A percentile compares a stretch with the other conserved stretches of the same genome.
phyloP scores from a whole-genome alignment of 352 stramenopile genomes.

The Blastocystis sp. region DNA sequence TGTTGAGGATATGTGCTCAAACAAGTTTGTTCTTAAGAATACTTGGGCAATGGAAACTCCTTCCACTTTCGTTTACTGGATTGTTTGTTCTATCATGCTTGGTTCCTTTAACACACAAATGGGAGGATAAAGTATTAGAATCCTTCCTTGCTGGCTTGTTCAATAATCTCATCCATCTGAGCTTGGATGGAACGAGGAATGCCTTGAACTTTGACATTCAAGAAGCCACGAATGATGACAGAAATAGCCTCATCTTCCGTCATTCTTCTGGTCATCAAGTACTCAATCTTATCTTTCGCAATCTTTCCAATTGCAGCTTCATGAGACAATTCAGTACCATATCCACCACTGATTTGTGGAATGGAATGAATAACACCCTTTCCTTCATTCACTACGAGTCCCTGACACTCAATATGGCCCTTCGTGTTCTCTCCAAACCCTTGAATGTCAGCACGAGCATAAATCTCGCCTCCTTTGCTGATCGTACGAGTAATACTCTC shows the following conservation, averaged over 20 bases:
- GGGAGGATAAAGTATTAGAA: constrained; percentile 4
- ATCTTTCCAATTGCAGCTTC: constrained; percentile 59
- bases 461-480: constrained; percentile 48
- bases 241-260: constrained; percentile 55
- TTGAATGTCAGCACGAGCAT: constrained; percentile 53
- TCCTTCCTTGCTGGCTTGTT: constrained; percentile 54
- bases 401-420: constrained; percentile 62
- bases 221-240: constrained; percentile 56
- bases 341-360: constrained; percentile 28
- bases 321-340: constrained; percentile 52
- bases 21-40: not conserved
- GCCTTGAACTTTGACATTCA: constrained; percentile 61
- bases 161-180: constrained; percentile 61
- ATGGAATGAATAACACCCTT: constrained; percentile 61
- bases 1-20: not conserved
- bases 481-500: constrained; percentile 62
- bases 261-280: constrained; percentile 56
- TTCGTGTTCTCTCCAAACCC: constrained; percentile 53
- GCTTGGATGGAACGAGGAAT: constrained; percentile 46
- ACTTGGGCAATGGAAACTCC: not conserved
- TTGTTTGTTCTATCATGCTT: not conserved
- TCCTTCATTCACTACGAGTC: constrained; percentile 48
- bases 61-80: not conserved
- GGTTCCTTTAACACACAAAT: not conserved
- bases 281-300: constrained; percentile 63